Conservation (phyloP, 805 yeast genomes). For the Barnettozyma wickerhamii region DNA sequence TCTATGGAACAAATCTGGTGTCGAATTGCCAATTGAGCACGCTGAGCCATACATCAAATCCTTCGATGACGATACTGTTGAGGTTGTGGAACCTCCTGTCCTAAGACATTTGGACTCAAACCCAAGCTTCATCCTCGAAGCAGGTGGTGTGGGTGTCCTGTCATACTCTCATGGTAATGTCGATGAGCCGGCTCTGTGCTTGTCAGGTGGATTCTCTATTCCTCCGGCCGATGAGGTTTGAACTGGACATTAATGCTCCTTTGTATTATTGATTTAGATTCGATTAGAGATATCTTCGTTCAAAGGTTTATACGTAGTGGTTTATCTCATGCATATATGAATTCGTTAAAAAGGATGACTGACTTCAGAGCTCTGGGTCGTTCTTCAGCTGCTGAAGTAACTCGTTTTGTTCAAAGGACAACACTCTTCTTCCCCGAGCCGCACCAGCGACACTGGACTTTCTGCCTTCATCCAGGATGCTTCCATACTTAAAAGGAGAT, state of each 20-base stretch:
- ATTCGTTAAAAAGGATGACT: too few species aligned
- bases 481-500: slow-evolving; percentile 18
- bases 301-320: slow-evolving; percentile 1
- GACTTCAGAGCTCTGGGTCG: slow-evolving; percentile 11
- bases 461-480: slow-evolving; percentile 10
- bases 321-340: too few species aligned
- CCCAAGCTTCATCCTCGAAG: slow-evolving; percentile 83
- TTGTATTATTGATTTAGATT: too few species aligned
- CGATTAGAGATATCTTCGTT: not conserved
- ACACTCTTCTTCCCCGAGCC: slow-evolving; percentile 26
- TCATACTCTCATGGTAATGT: slow-evolving; percentile 83
- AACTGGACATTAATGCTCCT: too few species aligned
- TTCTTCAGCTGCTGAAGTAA: slow-evolving; percentile 41
- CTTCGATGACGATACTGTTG: slow-evolving; percentile 26
- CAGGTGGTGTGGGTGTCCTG: slow-evolving; percentile 93
- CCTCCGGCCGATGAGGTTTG: slow-evolving; percentile 51
- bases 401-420: slow-evolving; percentile 52
- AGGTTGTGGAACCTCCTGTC: slow-evolving; percentile 29
- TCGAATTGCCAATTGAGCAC: slow-evolving; percentile 15
- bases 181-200: slow-evolving; percentile 79
- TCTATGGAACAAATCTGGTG: slow-evolving; percentile 62
- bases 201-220: slow-evolving; percentile 79
- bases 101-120: slow-evolving; percentile 41
- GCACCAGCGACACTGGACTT: not conserved
- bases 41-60: slow-evolving; percentile 18